Base-by-base conservation (phyloP, 805 yeast species). In the Aciculoconidium aculeatum region DNA sequence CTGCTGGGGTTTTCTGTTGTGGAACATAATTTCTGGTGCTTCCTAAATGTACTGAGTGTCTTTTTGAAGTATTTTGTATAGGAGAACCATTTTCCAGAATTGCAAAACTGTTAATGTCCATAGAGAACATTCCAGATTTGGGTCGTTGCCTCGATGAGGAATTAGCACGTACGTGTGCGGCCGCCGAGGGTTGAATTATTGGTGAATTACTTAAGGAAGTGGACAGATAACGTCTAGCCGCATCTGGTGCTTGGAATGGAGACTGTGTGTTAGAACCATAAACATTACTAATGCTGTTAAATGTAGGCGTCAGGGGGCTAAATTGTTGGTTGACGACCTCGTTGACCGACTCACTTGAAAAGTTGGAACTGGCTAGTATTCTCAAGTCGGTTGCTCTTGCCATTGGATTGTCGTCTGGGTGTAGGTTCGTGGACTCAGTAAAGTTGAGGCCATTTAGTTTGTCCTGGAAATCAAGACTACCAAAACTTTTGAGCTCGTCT, bases 321-420 rank as follows among this genome's bases (percentile, higher is more conserved):
- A 8, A 18, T 8, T n/a, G 21, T n/a, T 18, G 21, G 21, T 18
- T 18, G 21, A 21, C 17, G 9, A 15, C 23, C 10, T 30, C 44
- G 11, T 36, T 37, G 4, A 58, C 25, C 1, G 65, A 58, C 23
- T 60, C 65, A 3, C 62, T 39, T 7, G 65, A 58, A 40, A 64
- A 64, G 40, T 64, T 64, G 25, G 65, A 58, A 31, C 66, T 58
- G 10, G 55, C 53, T 12, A 63, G 42, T 24, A 41, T 45, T 4
- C 50, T 35, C n/a, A 61, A 35, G 39, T 54, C 58, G 9, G 49
- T 40, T n/a, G 40, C 23, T 9, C 26, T 19, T 10, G 30, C 17
- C 23, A 30, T 19, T 7, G n/a, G n/a, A n/a, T n/a, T 18, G 14
- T 21, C 19, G 21, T 10, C 13, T 14, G 16, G 32, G 23, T 7